phyloP scores from a whole-genome alignment of 345 rosid species.

The Citrus unshiu region DNA sequence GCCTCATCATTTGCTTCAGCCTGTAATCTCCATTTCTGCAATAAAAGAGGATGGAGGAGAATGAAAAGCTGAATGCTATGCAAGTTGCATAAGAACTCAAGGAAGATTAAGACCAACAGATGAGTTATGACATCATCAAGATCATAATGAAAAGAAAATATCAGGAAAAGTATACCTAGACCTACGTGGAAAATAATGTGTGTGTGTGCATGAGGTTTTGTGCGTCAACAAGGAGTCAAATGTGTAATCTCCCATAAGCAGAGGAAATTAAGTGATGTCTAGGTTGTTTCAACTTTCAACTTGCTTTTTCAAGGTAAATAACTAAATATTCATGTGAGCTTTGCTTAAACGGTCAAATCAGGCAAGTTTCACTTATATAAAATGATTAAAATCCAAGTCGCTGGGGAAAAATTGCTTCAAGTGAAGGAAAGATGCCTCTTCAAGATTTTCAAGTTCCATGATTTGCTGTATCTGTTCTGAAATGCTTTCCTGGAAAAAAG shows the following conservation, averaged over 20 bases:
- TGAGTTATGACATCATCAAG: not conserved
- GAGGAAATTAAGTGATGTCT: not conserved
- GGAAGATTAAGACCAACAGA: not conserved
- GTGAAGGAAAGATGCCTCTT: constrained; percentile 55
- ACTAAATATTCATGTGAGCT: not conserved
- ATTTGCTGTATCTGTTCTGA: constrained; percentile 82
- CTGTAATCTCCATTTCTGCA: constrained; percentile 84
- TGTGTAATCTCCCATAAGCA: not conserved
- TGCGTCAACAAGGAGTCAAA: not conserved
- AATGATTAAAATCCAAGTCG: not conserved
- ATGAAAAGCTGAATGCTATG: not conserved
- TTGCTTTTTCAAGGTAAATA: not conserved
- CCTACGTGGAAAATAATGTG: not conserved
- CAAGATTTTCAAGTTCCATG: constrained; percentile 95
- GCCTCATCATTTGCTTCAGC: constrained; percentile 97
- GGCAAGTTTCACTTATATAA: not conserved
- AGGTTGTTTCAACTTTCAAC: not conserved
- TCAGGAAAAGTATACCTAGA: not conserved
- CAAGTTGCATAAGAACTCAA: not conserved
- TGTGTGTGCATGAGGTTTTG: not conserved
- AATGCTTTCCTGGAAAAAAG: constrained; percentile 58
- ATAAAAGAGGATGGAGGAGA: not conserved
- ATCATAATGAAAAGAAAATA: not conserved
- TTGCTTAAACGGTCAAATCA: not conserved
- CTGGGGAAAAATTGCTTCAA: not conserved